Evolutionary conservation across 169 alveolate genomes (phyloP).

Genomic region (Eimeria sp.): DNA sequence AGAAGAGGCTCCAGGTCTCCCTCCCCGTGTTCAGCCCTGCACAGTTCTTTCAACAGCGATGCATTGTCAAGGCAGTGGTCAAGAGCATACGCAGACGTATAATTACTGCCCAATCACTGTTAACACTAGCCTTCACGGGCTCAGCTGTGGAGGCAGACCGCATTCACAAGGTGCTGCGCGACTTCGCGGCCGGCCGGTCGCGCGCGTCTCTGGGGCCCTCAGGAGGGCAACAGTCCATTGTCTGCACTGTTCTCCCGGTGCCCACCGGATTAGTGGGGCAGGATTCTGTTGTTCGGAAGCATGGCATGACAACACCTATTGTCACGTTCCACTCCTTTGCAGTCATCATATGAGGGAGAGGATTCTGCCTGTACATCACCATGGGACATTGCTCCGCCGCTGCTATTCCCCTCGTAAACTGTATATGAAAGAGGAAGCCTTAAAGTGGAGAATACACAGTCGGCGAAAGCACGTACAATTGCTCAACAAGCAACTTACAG

Average conservation of each 20-base stretch:
- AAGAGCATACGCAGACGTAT: no score
- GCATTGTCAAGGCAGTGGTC: neutral
- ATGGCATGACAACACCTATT: neutral
- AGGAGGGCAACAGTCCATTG: neutral
- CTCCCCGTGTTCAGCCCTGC: neutral
- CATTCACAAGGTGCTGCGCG: neutral
- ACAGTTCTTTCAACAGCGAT: neutral
- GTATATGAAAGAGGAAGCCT: constrained; percentile 19
- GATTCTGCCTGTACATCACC: neutral
- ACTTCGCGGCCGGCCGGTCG: neutral
- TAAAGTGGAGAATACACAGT: constrained; percentile 11
- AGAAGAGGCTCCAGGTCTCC: neutral
- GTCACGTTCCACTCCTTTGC: neutral
- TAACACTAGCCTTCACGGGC: neutral
- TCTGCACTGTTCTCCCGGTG: neutral
- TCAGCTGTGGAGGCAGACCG: neutral
- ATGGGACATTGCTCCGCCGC: constrained; percentile 1
- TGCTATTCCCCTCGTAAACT: neutral
- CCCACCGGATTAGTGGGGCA: neutral
- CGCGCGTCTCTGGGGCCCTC: neutral
- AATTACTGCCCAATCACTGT: neutral
- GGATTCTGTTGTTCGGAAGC: neutral
- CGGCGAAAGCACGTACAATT: constrained; percentile 32
- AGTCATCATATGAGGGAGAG: neutral
- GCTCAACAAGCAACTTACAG: constrained; percentile 36